These are phyloP conservation scores for Amauroascus verrucosus DNA, from an alignment of 2,329 filamentous ascomycete genomes.

Conservation along the genomic window DNA sequence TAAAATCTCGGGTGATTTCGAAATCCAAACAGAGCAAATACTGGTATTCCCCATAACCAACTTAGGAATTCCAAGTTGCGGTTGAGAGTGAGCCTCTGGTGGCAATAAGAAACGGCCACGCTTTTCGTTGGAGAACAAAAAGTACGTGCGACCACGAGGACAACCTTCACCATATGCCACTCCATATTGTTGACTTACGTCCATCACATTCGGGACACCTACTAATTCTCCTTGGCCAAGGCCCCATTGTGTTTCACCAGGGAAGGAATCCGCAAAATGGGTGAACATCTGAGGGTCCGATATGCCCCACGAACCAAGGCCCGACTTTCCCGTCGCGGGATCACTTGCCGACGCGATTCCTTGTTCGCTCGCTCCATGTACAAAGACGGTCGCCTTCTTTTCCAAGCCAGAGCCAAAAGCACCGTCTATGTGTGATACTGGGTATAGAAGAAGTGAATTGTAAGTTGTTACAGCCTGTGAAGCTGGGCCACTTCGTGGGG, in stretches of 20 bases:
- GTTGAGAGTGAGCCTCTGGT: constrained; percentile 49
- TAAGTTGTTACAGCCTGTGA: constrained; percentile 70
- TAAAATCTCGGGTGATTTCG: constrained; percentile 65
- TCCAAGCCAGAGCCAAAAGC: constrained; percentile 56
- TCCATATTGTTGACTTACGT: constrained; percentile 76
- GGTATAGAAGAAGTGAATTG: constrained; percentile 69
- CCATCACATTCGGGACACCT: constrained; percentile 75
- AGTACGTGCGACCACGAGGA: constrained; percentile 71
- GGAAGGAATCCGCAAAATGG: constrained; percentile 68
- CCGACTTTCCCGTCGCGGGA: constrained; percentile 55
- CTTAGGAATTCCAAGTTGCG: constrained; percentile 63
- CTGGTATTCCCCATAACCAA: constrained; percentile 60
- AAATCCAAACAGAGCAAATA: constrained; percentile 76
- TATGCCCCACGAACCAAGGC: constrained; percentile 67
- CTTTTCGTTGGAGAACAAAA: constrained; percentile 62
- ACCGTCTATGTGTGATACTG: constrained; percentile 70
- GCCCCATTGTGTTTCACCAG: constrained; percentile 65
- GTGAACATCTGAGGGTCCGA: constrained; percentile 63
- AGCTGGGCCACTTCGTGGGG: constrained; percentile 46
- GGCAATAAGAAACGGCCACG: constrained; percentile 63
- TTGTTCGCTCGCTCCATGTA: constrained; percentile 72
- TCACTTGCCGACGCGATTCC: constrained; percentile 74
- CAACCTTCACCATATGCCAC: constrained; percentile 77
- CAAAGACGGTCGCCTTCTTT: constrained; percentile 65
- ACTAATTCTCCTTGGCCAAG: constrained; percentile 64